Base-by-base conservation (phyloP, 1,284 basidiomycete species). In the Cryptococcus sp. region DNA sequence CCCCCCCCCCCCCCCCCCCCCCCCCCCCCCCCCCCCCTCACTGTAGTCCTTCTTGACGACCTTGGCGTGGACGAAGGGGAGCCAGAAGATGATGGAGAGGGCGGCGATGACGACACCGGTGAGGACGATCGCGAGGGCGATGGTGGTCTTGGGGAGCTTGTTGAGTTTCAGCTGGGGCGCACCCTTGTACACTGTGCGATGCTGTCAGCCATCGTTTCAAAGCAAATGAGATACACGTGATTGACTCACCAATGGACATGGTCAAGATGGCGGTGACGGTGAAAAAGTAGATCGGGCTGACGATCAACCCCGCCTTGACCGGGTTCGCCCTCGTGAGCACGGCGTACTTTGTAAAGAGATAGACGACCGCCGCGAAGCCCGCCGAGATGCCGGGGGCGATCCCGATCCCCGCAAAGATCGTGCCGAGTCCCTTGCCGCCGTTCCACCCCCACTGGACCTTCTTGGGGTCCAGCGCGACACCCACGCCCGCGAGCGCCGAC, bases 381-480 rank as follows among this genome's bases (percentile, higher is more conserved):
- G 69, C 80, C 4, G 80, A 67, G 39, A 79, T 64, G 13, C 50
- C 60, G 18, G 78, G 78, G 12, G 78, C 78, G 46, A 78, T 75
- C 50, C 62, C 55, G 56, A 76, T 71, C 28, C 78, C 78, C 21
- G 75, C 73, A 50, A 78, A 79, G 65, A 80, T 79, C 37, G 75
- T 70, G 23, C 36, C 77, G 40, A 80, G 64, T 58, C 80, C 80
- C 62, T 77, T 78, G 36, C 76, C 78, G 40, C 62, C 66, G 63
- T 80, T 78, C 81, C 80, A 82, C 11, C 80, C 80, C 80, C 80
- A 81, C 46, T 78, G 62, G 46, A 79, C 78, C 0, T 69, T 65
- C n/a, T 70, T 64, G 23, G 63, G 56, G 24, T 71, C 77, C 12
- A 75, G 63, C 1, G 80, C 80, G 20, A 81, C 77, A 57, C 80